These are phyloP conservation scores for Zygosaccharomyces pseudobailii DNA, from an alignment of 1,139 yeast genomes.

Conservation along the genomic window DNA sequence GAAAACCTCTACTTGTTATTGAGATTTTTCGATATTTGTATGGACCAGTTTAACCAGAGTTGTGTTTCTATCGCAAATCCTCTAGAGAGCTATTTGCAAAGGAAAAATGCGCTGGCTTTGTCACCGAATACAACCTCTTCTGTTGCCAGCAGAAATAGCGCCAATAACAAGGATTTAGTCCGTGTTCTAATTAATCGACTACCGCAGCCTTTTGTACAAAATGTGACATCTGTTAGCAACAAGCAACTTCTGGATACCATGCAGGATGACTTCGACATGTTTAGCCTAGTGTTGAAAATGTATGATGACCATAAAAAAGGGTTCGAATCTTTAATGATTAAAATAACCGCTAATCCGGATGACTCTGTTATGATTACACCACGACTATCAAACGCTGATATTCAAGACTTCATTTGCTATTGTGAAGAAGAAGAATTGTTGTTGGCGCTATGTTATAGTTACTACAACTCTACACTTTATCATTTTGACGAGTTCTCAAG, in stretches of 20 bases:
- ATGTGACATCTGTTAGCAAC: slow-evolving; percentile 18
- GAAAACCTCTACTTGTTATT: slow-evolving; percentile 30
- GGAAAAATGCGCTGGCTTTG: slow-evolving; percentile 12
- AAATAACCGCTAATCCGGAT: slow-evolving; percentile 7
- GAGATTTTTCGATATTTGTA: slow-evolving; percentile 30
- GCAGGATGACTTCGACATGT: slow-evolving; percentile 24
- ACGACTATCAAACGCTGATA: slow-evolving; percentile 4
- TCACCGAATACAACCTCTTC: slow-evolving; percentile 12
- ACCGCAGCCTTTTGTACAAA: slow-evolving; percentile 24
- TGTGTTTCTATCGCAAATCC: slow-evolving; percentile 26
- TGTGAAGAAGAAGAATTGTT: slow-evolving; percentile 24
- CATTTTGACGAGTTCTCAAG: slow-evolving; percentile 17
- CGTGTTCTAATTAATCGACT: slow-evolving; percentile 18
- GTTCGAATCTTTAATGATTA: slow-evolving; percentile 19
- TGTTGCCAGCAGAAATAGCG: slow-evolving; percentile 12
- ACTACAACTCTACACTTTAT: slow-evolving; percentile 25
- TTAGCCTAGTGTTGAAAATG: slow-evolving; percentile 20
- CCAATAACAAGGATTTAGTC: slow-evolving; percentile 15
- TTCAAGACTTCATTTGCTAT: slow-evolving; percentile 13
- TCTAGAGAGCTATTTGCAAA: slow-evolving; percentile 20
- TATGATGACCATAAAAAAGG: slow-evolving; percentile 16
- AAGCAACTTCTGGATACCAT: slow-evolving; percentile 14
- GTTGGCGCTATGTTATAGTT: slow-evolving; percentile 21
- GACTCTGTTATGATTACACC: not conserved
- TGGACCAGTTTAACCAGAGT: slow-evolving; percentile 22